These are phyloP conservation scores for Fraxinus platypoda DNA, from an alignment of 305 asterid genomes.

Conservation along the genomic window DNA sequence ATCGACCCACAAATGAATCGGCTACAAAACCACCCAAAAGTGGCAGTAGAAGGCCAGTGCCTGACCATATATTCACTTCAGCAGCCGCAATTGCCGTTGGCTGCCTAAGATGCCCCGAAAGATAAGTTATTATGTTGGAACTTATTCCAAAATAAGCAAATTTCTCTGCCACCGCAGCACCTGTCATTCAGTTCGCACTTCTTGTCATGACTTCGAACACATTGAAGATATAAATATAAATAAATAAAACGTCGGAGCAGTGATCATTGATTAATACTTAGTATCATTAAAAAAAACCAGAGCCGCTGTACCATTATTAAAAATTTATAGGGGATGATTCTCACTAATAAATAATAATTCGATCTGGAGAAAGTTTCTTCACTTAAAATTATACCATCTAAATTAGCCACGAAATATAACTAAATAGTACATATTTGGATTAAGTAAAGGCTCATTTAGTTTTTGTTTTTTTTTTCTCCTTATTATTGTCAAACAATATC, in stretches of 20 bases:
- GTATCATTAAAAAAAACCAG: too few species aligned
- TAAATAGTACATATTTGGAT: too few species aligned
- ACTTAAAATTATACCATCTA: not conserved
- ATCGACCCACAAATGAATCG: slow-evolving; percentile 36
- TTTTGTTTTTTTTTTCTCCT: too few species aligned
- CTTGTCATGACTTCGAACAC: not conserved
- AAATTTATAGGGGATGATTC: not conserved
- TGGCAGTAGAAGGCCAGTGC: slow-evolving; percentile 29
- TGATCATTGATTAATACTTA: too few species aligned
- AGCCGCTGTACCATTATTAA: too few species aligned
- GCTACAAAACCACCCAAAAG: slow-evolving; percentile 38
- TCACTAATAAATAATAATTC: too few species aligned
- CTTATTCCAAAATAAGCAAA: slow-evolving; percentile 33
- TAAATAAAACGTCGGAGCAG: not conserved
- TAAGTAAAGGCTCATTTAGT: too few species aligned
- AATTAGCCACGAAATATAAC: not conserved
- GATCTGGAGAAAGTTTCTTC: not conserved
- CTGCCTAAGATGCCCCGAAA: slow-evolving; percentile 32
- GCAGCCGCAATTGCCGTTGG: slow-evolving; percentile 37
- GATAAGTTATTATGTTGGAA: slow-evolving; percentile 29
- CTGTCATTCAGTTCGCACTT: slow-evolving; percentile 9
- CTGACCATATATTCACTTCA: slow-evolving; percentile 34
- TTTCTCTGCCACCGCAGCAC: slow-evolving; percentile 37
- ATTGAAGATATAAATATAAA: too few species aligned
- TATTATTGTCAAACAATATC: too few species aligned